These are phyloP conservation scores for Arxiozyma bovina DNA, from an alignment of 1,139 yeast genomes.

Conservation along the genomic window DNA sequence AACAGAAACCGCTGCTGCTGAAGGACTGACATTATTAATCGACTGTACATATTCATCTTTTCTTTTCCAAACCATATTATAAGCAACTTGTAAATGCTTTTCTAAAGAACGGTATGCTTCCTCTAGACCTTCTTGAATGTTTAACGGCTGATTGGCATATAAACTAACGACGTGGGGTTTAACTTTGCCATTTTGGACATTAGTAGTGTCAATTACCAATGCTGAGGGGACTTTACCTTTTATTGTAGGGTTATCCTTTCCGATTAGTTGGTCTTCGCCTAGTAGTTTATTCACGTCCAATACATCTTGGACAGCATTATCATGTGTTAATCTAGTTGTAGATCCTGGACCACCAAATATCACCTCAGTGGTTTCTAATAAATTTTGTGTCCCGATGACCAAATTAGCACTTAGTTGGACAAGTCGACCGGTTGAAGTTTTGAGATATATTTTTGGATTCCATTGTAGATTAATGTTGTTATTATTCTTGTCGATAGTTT, in stretches of 20 bases:
- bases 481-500: not conserved
- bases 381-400: conserved; percentile 81
- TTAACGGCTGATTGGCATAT: conserved; percentile 77
- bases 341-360: conserved; percentile 27
- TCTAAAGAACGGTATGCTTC: conserved; percentile 69
- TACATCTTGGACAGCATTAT: not conserved
- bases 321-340: conserved; percentile 12
- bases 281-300: conserved; percentile 13
- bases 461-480: conserved; percentile 40
- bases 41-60: conserved; percentile 42
- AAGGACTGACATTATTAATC: conserved; percentile 54
- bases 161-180: conserved; percentile 53
- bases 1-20: conserved; percentile 53
- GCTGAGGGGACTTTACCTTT: conserved; percentile 23
- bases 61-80: conserved; percentile 49
- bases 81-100: conserved; percentile 57
- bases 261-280: conserved; percentile 27
- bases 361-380: conserved; percentile 71
- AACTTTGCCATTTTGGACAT: conserved; percentile 31
- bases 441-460: conserved; percentile 71
- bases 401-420: conserved; percentile 75
- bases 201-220: conserved; percentile 21
- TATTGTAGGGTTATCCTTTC: conserved; percentile 24
- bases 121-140: conserved; percentile 59
- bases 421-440: conserved; percentile 72